Base-by-base conservation (phyloP, 2,329 filamentous ascomycete genomes). In the Colletotrichum eremochloae region DNA sequence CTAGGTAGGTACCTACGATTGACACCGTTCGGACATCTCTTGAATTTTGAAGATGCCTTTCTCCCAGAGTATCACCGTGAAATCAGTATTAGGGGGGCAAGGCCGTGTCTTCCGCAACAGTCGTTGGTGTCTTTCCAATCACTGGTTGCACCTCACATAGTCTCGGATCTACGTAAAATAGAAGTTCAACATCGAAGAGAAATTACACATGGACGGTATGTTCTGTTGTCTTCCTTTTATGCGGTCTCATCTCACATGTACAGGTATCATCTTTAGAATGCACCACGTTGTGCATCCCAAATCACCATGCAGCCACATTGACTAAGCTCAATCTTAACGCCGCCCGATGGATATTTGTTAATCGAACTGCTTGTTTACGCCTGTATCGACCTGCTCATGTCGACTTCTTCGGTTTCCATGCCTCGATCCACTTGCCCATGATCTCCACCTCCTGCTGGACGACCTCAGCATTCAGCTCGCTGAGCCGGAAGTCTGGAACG, bases 351-450 rank as follows among this genome's bases (percentile, higher is more conserved):
- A 29, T 40, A n/a, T 20, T n/a, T 31, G 46, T 24, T 2, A 48
- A 46, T 3, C 20, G 15, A 44, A 52, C 24, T 15, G 24, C 18
- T 9, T 36, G 38, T 9, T 42, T 42, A 12, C 14, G 31, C 46
- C 36, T 6, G 29, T 7, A 12, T n/a, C 7, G 1, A 7, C 5
- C 33, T n/a, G 18, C 24, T 56, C 36, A 57, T 11, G 33, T 6
- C 20, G 56, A 48, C 50, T 60, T 40, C n/a, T 73, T 63, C 50
- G 63, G 62, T 70, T 66, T 69, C 72, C 72, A 74, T 9, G 68
- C 56, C 61, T 63, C 56, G n/a, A 63, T 48, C 72, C 72, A 74
- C 61, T 66, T 68, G 24, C 66, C 70, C 42, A 72, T 72, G 40
- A 73, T 60, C 53, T 65, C 36, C 15, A 72, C 53, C 61, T 61